These are phyloP conservation scores for Cyathus striatus DNA, from an alignment of 768 basidiomycete species.

Conservation along the genomic window DNA sequence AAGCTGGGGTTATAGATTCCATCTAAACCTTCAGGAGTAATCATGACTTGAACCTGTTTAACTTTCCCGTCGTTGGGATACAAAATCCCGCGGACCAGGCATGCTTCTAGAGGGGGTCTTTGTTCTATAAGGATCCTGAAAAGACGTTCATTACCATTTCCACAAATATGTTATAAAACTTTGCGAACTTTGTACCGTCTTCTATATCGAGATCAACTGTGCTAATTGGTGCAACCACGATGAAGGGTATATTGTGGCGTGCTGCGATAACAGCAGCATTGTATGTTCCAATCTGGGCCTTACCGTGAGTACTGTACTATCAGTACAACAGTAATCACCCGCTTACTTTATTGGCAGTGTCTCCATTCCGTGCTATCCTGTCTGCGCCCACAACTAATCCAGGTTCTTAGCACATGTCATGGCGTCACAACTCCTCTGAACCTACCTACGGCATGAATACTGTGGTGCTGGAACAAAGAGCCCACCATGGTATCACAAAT, in stretches of 20 bases:
- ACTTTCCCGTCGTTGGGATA: constrained; percentile 50
- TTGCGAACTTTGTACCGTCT: constrained; percentile 57
- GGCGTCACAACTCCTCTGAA: no score
- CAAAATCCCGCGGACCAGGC: constrained; percentile 78
- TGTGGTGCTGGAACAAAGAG: constrained; percentile 83
- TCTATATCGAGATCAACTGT: constrained; percentile 82
- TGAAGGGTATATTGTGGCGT: constrained; percentile 83
- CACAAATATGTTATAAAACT: constrained; percentile 1
- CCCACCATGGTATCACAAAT: constrained; percentile 98
- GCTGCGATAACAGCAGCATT: constrained; percentile 92
- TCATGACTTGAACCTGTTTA: constrained; percentile 74
- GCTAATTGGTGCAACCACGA: constrained; percentile 90
- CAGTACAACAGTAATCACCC: not conserved
- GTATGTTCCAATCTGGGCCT: constrained; percentile 79
- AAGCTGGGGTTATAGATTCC: constrained; percentile 92
- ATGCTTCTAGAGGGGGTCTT: constrained; percentile 82
- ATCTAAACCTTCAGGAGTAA: constrained; percentile 64
- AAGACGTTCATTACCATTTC: not conserved
- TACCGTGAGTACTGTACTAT: not conserved
- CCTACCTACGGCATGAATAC: constrained; percentile 78
- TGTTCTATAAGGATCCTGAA: constrained; percentile 88
- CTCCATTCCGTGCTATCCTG: constrained; percentile 86
- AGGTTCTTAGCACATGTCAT: no score
- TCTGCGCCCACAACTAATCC: constrained; percentile 85
- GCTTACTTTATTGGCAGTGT: constrained; percentile 88